phyloP scores from a whole-genome alignment of 345 rosid species.

The rapeseed (Brassica napus) region Da-Ae NC_063437.1:526001-526500 shows the following conservation, averaged over 20 bases:
- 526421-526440: background rate
- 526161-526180: too few species aligned
- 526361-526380: background rate
- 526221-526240: too few species aligned
- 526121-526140: background rate
- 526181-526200: background rate
- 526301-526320: too few species aligned
- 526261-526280: background rate
- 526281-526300: too few species aligned
- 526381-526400: background rate
- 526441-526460: background rate
- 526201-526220: too few species aligned
- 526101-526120: constrained; percentile 12
- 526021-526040: background rate
- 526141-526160: background rate
- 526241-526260: background rate
- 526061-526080: constrained; percentile 14
- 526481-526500: too few species aligned
- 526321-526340: too few species aligned
- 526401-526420: background rate
- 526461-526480: too few species aligned
- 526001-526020: constrained; percentile 12
- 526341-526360: background rate
- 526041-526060: background rate
- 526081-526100: constrained; percentile 21